Evolutionary conservation across 1,139 yeast genomes (phyloP).

Genomic region (Pneumocystis sp.): DNA sequence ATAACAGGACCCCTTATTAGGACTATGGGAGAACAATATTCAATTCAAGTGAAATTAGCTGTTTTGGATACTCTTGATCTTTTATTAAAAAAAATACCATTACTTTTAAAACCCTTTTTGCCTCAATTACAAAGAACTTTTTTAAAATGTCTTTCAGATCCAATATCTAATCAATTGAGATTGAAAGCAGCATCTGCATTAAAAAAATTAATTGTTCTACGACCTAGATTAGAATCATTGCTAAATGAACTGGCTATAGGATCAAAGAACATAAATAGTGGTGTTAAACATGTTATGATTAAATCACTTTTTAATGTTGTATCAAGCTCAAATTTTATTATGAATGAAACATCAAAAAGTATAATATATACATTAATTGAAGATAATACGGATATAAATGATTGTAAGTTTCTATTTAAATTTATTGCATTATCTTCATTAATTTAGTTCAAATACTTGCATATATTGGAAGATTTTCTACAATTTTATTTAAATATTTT

Average conservation of each 20-base stretch:
- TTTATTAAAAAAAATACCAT: conserved; percentile 70
- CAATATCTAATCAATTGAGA: conserved; percentile 55
- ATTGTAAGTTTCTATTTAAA: conserved; percentile 36
- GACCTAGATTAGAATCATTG: conserved; percentile 87
- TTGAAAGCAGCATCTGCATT: conserved; percentile 76
- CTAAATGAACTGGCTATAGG: conserved; percentile 26
- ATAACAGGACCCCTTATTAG: conserved; percentile 97
- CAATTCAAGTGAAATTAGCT: conserved; percentile 81
- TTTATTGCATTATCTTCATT: background rate
- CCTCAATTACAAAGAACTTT: conserved; percentile 97
- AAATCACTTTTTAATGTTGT: conserved; percentile 78
- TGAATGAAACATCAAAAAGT: conserved; percentile 59
- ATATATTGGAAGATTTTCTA: conserved; percentile 42
- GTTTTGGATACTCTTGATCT: conserved; percentile 71
- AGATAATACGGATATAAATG: conserved; percentile 45
- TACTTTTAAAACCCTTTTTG: conserved; percentile 81
- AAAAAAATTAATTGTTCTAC: conserved; percentile 73
- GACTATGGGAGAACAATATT: conserved; percentile 90
- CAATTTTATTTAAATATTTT: conserved; percentile 57
- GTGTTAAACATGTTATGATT: conserved; percentile 67
- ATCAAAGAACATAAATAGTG: conserved; percentile 8
- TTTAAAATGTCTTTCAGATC: conserved; percentile 77
- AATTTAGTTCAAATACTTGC: background rate
- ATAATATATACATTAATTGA: conserved; percentile 63
- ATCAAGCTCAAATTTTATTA: conserved; percentile 57